A percentile compares a stretch with the other conserved stretches of the same genome.
phyloP scores from a whole-genome alignment of 2,329 filamentous ascomycete species.

The Pseudopithomyces chartarum region DNA sequence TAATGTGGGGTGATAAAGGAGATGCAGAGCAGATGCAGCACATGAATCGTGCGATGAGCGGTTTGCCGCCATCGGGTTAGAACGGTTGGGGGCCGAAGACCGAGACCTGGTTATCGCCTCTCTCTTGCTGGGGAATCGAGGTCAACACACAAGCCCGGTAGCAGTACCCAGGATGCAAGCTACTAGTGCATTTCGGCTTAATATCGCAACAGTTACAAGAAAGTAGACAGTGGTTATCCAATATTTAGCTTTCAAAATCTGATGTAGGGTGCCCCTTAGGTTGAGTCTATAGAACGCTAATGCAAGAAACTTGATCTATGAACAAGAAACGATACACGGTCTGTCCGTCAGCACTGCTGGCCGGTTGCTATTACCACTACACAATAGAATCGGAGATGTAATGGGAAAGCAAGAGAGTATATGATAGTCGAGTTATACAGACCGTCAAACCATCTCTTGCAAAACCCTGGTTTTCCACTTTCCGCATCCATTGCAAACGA shows the following conservation, averaged over 20 bases:
- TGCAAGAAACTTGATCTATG: slow-evolving; percentile 16
- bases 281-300: slow-evolving; percentile 24
- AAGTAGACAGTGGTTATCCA: background rate
- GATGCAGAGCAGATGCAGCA: background rate
- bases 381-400: slow-evolving; percentile 10
- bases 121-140: background rate
- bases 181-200: no score
- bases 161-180: no score
- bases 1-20: background rate
- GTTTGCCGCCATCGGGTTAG: slow-evolving; percentile 8
- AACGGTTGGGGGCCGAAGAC: slow-evolving; percentile 3
- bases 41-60: slow-evolving; percentile 2
- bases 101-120: background rate
- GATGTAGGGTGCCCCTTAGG: background rate
- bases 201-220: background rate
- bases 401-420: slow-evolving; percentile 28
- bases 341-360: slow-evolving; percentile 25
- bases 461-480: slow-evolving; percentile 19
- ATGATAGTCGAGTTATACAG: slow-evolving; percentile 19
- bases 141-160: no score
- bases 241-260: no score
- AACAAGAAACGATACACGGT: slow-evolving; percentile 14
- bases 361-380: slow-evolving; percentile 22
- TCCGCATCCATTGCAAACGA: background rate
- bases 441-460: slow-evolving; percentile 19